Percentiles rank a stretch among this genome's conserved stretches.
Conservation (phyloP, 1,139 yeast genomes). For the Sugiyamaella sp. region DNA sequence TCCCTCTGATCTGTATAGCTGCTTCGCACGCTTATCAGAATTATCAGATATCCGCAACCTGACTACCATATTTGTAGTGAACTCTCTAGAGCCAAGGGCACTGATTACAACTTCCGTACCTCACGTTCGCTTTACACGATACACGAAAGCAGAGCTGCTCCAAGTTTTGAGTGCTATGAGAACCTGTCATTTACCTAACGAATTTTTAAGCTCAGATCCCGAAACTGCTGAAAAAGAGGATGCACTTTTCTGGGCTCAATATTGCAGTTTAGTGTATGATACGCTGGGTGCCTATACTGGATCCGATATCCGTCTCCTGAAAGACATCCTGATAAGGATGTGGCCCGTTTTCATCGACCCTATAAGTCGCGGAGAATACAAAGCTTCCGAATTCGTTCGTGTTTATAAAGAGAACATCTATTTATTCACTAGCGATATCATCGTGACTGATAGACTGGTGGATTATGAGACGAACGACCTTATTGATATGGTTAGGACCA, state of each 20-base stretch:
- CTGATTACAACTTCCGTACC: conserved; percentile 55
- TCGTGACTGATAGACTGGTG: conserved; percentile 41
- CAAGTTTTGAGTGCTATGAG: conserved; percentile 42
- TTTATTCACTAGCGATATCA: conserved; percentile 49
- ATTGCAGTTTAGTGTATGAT: conserved; percentile 55
- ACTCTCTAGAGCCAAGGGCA: conserved; percentile 50
- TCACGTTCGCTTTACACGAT: conserved; percentile 52
- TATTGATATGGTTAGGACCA: conserved; percentile 4
- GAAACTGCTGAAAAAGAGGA: conserved; percentile 10
- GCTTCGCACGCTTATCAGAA: conserved; percentile 55
- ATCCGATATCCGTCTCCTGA: conserved; percentile 51
- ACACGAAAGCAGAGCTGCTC: conserved; percentile 48
- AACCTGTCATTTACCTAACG: conserved; percentile 16
- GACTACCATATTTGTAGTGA: conserved; percentile 43
- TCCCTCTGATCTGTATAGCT: conserved; percentile 49
- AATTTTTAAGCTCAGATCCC: conserved; percentile 7
- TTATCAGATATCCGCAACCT: conserved; percentile 37
- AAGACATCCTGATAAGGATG: conserved; percentile 48
- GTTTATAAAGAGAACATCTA: conserved; percentile 51
- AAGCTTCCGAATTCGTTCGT: conserved; percentile 49
- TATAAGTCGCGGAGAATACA: conserved; percentile 42
- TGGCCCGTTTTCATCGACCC: conserved; percentile 59
- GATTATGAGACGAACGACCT: conserved; percentile 20
- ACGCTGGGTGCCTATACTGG: conserved; percentile 58
- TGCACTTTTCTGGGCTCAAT: conserved; percentile 52